A percentile compares a stretch with the other conserved stretches of the same genome.
phyloP scores from a whole-genome alignment of 768 basidiomycete genomes.

The Russula foetens region DNA sequence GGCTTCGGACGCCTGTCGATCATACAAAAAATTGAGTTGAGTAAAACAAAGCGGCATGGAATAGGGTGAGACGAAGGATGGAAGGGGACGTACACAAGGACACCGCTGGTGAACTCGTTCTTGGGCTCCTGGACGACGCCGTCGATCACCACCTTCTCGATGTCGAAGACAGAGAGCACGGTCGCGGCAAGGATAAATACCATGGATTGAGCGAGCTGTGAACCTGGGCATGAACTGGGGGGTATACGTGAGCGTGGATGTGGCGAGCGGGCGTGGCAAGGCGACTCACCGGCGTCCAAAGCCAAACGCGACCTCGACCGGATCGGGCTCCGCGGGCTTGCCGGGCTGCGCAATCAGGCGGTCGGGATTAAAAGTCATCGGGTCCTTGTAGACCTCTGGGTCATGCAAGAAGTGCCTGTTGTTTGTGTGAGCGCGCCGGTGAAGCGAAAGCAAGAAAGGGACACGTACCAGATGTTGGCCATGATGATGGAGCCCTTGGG shows the following conservation, averaged over 20 bases:
- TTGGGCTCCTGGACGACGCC: slow-evolving; percentile 17
- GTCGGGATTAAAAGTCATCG: slow-evolving; percentile 26
- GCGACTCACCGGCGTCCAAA: slow-evolving; percentile 23
- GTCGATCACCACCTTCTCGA: slow-evolving; percentile 13
- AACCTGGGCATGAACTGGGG: slow-evolving; percentile 18
- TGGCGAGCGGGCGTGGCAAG: neutral
- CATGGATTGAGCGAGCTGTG: slow-evolving; percentile 19
- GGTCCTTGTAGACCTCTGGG: slow-evolving; percentile 24
- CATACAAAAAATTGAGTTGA: neutral
- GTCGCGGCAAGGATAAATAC: slow-evolving; percentile 18
- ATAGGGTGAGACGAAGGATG: neutral
- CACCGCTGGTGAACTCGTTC: slow-evolving; percentile 14
- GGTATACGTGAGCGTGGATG: neutral
- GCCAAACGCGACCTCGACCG: slow-evolving; percentile 21
- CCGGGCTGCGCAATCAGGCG: slow-evolving; percentile 23
- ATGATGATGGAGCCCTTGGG: slow-evolving; percentile 32
- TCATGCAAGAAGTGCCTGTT: slow-evolving; percentile 27
- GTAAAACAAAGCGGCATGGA: neutral
- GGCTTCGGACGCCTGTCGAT: slow-evolving; percentile 20
- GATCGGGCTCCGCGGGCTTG: slow-evolving; percentile 20
- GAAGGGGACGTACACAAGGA: slow-evolving; percentile 9
- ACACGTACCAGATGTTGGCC: slow-evolving; percentile 28
- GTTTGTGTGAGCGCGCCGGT: neutral
- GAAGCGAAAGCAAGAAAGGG: neutral
- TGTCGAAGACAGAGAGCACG: slow-evolving; percentile 20